Evolutionary conservation across 495 filamentous ascomycete genomes (phyloP).

Genomic region (Talaromyces proteolyticus): DNA sequence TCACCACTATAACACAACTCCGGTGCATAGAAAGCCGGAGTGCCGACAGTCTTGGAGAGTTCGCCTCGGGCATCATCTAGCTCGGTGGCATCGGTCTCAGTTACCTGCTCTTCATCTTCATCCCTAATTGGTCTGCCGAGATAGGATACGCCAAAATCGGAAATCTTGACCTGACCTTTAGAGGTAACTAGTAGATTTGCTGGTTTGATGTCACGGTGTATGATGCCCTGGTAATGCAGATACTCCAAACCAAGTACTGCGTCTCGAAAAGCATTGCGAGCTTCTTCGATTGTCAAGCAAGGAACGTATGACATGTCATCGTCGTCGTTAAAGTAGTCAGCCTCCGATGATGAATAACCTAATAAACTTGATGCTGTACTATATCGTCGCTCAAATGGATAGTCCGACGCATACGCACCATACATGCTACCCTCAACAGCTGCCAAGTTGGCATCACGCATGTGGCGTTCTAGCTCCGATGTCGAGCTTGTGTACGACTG

Average conservation of each 20-base stretch:
- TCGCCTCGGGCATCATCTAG: conserved; percentile 81
- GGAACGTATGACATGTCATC: conserved; percentile 88
- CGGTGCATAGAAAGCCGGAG: conserved; percentile 94
- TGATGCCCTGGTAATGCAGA: conserved; percentile 92
- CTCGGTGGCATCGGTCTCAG: conserved; percentile 76
- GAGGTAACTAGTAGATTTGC: conserved; percentile 90
- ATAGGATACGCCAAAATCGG: conserved; percentile 99
- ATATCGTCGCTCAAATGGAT: conserved; percentile 38
- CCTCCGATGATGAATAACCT: conserved; percentile 51
- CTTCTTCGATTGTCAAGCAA: conserved; percentile 77
- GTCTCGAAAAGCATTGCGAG: conserved; percentile 85
- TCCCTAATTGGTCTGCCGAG: conserved; percentile 78
- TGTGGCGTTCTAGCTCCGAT: conserved; percentile 34
- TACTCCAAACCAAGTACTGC: conserved; percentile 93
- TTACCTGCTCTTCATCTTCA: conserved; percentile 70
- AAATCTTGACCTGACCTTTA: conserved; percentile 89
- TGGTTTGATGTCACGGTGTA: conserved; percentile 98
- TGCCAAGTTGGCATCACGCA: conserved; percentile 40
- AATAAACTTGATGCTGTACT: conserved; percentile 43
- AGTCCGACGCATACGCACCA: conserved; percentile 60
- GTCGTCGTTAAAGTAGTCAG: conserved; percentile 45
- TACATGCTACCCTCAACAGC: conserved; percentile 74
- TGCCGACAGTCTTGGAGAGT: conserved; percentile 95
- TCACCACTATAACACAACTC: conserved; percentile 82
- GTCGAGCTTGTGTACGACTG: conserved; percentile 35